Conservation (phyloP, 768 basidiomycete species). For the Mycena venus region DNA sequence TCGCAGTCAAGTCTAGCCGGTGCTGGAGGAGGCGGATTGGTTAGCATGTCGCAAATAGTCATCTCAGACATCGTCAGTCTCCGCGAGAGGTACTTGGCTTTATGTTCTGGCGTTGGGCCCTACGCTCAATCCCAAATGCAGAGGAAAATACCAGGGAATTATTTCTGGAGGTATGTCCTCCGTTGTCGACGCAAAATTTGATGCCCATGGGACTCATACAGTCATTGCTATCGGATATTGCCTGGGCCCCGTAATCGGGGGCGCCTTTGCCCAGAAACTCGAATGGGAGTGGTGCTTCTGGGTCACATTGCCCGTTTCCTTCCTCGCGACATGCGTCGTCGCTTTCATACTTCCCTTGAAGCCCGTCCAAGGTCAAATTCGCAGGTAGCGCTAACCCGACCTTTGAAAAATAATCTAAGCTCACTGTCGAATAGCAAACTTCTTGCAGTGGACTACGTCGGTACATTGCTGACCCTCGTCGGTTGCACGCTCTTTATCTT, state of each 20-base stretch:
- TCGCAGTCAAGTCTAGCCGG: constrained; percentile 59
- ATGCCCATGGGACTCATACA: neutral
- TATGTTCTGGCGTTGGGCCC: neutral
- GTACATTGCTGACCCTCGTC: constrained; percentile 67
- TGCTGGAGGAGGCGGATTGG: constrained; percentile 78
- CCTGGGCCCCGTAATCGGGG: constrained; percentile 78
- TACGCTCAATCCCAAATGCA: constrained; percentile 34
- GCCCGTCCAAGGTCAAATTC: constrained; percentile 71
- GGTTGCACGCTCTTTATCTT: constrained; percentile 76
- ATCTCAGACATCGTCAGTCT: constrained; percentile 81
- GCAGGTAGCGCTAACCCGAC: constrained; percentile 47
- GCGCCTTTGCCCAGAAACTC: constrained; percentile 71
- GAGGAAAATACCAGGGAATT: constrained; percentile 85
- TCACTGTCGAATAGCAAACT: constrained; percentile 64
- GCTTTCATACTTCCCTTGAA: constrained; percentile 78
- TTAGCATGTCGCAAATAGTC: constrained; percentile 79
- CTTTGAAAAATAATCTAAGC: neutral
- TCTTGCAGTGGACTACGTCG: constrained; percentile 73
- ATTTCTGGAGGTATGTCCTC: constrained; percentile 57
- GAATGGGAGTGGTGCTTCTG: constrained; percentile 87
- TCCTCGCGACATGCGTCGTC: constrained; percentile 67
- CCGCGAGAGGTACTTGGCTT: constrained; percentile 64
- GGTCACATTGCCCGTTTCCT: constrained; percentile 74
- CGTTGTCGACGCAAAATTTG: neutral
- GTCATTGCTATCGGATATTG: constrained; percentile 71